Percentiles rank a stretch among this genome's conserved stretches.
Conservation (phyloP, 192 early-diverging fungal genomes). For the Gryganskiella cystojenkinii region DNA sequence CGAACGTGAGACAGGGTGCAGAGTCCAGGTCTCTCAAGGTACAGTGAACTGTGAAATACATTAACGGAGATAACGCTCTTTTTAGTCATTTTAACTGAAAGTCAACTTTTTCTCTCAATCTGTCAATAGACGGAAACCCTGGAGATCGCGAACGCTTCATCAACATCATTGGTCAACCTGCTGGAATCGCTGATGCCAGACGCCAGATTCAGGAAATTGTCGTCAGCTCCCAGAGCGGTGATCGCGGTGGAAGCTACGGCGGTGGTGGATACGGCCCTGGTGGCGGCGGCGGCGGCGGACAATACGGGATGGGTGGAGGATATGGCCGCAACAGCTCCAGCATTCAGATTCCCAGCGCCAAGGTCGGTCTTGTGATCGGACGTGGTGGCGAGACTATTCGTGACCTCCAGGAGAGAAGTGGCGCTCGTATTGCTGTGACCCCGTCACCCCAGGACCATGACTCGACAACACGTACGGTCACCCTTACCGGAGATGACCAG, state of each 20-base stretch:
- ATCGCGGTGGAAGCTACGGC: constrained; percentile 21
- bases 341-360: constrained; percentile 69
- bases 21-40: constrained; percentile 77
- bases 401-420: constrained; percentile 72
- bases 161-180: constrained; percentile 58
- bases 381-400: constrained; percentile 82
- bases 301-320: constrained; percentile 24
- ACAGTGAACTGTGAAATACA: neutral
- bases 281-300: constrained; percentile 22
- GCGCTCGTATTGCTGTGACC: constrained; percentile 76
- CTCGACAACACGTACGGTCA: constrained; percentile 64
- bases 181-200: constrained; percentile 60
- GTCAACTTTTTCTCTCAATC: neutral
- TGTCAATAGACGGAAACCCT: constrained; percentile 48
- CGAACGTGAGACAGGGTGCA: constrained; percentile 75
- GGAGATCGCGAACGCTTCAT: constrained; percentile 61
- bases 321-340: constrained; percentile 51
- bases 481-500: constrained; percentile 74
- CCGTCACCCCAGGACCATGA: constrained; percentile 56
- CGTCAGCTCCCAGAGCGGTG: constrained; percentile 45
- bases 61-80: neutral
- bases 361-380: constrained; percentile 89
- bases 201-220: constrained; percentile 66
- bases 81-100: neutral
- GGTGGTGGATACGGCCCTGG: constrained; percentile 28